Base-by-base conservation (phyloP, 352 stramenopile genomes). In the Phytophthora agathidicida region DNA sequence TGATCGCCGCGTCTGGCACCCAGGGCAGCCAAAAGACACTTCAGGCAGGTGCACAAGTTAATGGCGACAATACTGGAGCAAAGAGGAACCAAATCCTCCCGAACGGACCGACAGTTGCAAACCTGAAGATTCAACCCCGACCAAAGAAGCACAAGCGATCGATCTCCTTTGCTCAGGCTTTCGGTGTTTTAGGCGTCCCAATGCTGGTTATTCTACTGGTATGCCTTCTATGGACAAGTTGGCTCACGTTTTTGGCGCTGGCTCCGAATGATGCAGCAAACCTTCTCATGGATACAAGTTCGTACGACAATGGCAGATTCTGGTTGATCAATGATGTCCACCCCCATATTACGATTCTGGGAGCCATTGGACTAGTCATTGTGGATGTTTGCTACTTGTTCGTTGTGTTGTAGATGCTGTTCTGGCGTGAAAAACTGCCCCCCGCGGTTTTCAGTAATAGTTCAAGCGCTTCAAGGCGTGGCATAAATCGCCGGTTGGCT, bases 301-400 rank as follows among this genome's bases (percentile, higher is more conserved):
- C 50, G n/a, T 73, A 65, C 16, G 54, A 74, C 26, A 45, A 63
- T 26, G 59, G 53, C 7, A 26, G 47, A 19, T 70, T 70, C 31
- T 70, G 59, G 53, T 30, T 60, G 2, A 61, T 65, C 22, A 49
- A 42, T 5, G 58, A 68, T 20, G 10, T 35, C 0, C 51, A 61
- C n/a, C 45, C 39, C 1, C 3, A 20, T 4, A 39, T 68, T n/a
- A 58, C 23, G 4, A 10, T 41, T 0, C 9, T 17, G 35, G 52
- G 51, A 3, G 58, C 49, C 9, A 14, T 43, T 3, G 58, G 58
- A 0, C 13, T 68, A 10, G n/a, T 60, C 1, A 14, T 58, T 26
- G 57, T 68, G 17, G 33, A 20, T 3, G 1, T 50, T 55, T 48
- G 50, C 27, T 68, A 65, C 7, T 19, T 64, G 10, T 10, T 56